Percentiles rank a stretch among this genome's conserved stretches.
phyloP scores from a whole-genome alignment of 2,329 filamentous ascomycete genomes.

The Microdochium nivale region DNA sequence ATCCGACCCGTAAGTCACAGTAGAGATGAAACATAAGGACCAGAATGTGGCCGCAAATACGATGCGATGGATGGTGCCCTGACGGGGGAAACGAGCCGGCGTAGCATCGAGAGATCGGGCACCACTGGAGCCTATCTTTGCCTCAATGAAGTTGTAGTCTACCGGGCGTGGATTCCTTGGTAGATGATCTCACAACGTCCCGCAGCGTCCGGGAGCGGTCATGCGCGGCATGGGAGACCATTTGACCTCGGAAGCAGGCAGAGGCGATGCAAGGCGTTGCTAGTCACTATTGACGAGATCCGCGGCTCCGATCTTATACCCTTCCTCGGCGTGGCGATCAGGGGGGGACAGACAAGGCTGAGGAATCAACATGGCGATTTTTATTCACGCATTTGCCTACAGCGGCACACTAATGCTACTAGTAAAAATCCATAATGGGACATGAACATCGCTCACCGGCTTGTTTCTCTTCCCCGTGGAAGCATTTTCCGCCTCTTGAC shows the following conservation, averaged over 20 bases:
- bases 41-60: background rate
- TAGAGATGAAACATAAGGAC: background rate
- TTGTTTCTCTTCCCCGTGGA: background rate
- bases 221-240: background rate
- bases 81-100: background rate
- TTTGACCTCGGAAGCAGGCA: background rate
- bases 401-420: background rate
- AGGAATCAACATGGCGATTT: background rate
- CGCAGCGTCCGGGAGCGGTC: background rate
- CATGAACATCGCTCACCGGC: background rate
- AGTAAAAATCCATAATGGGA: background rate
- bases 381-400: background rate
- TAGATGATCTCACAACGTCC: background rate
- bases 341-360: background rate
- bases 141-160: background rate
- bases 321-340: background rate
- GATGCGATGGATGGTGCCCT: background rate
- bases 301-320: background rate
- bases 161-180: background rate
- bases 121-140: background rate
- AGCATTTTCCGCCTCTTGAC: background rate
- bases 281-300: background rate
- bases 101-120: background rate
- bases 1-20: background rate
- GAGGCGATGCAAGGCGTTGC: background rate